Conservation (phyloP, 2,329 filamentous ascomycete genomes). For the Arachnopeziza araneosa region DNA sequence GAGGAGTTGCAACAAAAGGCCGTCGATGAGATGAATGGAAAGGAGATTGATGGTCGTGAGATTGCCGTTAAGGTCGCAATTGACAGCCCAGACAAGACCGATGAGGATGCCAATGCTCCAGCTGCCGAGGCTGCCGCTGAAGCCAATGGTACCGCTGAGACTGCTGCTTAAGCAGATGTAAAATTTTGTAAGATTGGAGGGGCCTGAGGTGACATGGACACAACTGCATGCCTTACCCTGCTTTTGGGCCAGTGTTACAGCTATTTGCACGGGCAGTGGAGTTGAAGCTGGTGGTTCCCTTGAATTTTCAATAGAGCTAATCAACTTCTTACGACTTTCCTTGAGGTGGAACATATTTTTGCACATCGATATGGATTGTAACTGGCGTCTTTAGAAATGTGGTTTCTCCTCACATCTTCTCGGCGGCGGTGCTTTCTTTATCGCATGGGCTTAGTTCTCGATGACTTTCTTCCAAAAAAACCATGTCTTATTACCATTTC, state of each 20-base stretch:
- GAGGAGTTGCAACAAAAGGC: conserved; percentile 98
- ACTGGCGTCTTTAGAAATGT: conserved; percentile 22
- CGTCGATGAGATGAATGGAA: conserved; percentile 97
- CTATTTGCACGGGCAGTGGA: conserved; percentile 17
- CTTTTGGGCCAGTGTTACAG: conserved; percentile 24
- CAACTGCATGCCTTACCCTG: conserved; percentile 25
- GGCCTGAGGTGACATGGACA: conserved; percentile 1
- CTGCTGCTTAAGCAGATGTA: conserved; percentile 36
- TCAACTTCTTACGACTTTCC: conserved; percentile 29
- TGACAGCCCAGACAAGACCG: conserved; percentile 94
- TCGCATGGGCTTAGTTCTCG: conserved; percentile 26
- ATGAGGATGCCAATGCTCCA: conserved; percentile 70
- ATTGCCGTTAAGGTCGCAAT: conserved; percentile 99
- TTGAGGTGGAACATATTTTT: conserved; percentile 26
- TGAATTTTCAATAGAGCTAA: conserved; percentile 17
- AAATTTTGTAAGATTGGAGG: conserved; percentile 25
- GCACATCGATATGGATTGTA: conserved; percentile 17
- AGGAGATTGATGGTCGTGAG: conserved; percentile 97
- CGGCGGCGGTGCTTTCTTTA: conserved; percentile 25
- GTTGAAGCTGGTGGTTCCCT: conserved; percentile 17
- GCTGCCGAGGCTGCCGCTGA: conserved; percentile 37
- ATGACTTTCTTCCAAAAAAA: conserved; percentile 29
- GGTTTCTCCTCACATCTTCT: conserved; percentile 20
- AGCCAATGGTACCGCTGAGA: conserved; percentile 40
- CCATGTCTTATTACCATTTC: conserved; percentile 35